Evolutionary conservation across 1,284 basidiomycete species (phyloP).

Genomic region (Farysia itapuensis): DNA sequence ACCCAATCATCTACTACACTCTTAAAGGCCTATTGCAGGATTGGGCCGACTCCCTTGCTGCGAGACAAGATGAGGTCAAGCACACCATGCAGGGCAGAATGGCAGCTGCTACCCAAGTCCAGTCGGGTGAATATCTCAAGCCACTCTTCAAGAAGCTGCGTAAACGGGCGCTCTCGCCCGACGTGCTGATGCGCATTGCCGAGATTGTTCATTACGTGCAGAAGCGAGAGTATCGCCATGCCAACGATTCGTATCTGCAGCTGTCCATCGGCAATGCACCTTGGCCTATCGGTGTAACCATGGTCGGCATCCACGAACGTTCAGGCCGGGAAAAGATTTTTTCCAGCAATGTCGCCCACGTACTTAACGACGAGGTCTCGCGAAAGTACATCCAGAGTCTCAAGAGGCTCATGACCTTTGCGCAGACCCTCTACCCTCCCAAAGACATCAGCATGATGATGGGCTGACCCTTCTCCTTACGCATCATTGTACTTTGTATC

Average conservation of each 20-base stretch:
- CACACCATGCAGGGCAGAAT: constrained; percentile 86
- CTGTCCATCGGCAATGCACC: constrained; percentile 97
- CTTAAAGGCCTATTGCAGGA: constrained; percentile 85
- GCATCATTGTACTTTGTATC: too few relatives aligned
- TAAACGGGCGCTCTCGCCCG: constrained; percentile 77
- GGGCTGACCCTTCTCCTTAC: constrained; percentile 17
- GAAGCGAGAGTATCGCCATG: constrained; percentile 85
- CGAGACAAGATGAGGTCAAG: constrained; percentile 76
- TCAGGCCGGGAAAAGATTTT: constrained; percentile 96
- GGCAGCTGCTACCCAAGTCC: constrained; percentile 90
- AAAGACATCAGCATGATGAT: constrained; percentile 47
- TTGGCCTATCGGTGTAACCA: constrained; percentile 99
- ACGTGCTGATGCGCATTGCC: constrained; percentile 83
- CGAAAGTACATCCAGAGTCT: constrained; percentile 98
- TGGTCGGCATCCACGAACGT: constrained; percentile 98
- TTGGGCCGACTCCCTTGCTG: constrained; percentile 91
- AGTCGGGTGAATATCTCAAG: constrained; percentile 94
- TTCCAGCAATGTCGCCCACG: constrained; percentile 93
- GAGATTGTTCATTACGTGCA: constrained; percentile 98
- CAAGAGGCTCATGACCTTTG: constrained; percentile 69
- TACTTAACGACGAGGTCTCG: constrained; percentile 97
- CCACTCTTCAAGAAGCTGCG: constrained; percentile 89
- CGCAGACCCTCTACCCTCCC: constrained; percentile 50
- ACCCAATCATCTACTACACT: constrained; percentile 95
- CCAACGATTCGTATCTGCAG: constrained; percentile 95